Percentiles rank a stretch among this genome's conserved stretches.
phyloP scores from a whole-genome alignment of 192 early-diverging fungal genomes.

The Coemansia sp. region DNA sequence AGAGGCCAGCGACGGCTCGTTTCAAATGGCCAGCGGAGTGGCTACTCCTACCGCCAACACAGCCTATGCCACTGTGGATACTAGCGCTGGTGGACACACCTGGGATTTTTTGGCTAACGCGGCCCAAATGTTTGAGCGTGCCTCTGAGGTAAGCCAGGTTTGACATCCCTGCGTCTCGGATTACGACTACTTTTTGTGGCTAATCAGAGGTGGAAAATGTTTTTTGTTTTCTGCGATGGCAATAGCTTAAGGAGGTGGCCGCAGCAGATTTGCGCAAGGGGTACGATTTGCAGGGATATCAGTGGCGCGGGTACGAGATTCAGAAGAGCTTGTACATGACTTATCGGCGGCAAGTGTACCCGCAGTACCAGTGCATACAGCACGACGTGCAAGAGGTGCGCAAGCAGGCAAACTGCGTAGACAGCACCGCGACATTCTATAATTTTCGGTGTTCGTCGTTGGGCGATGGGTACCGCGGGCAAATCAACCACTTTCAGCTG shows the following conservation, averaged over 20 bases:
- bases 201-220: background rate
- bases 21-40: constrained; percentile 4
- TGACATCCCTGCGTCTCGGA: background rate
- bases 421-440: constrained; percentile 19
- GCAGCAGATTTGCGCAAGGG: constrained; percentile 25
- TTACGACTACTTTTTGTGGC: background rate
- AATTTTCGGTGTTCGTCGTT: constrained; percentile 26
- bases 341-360: constrained; percentile 49
- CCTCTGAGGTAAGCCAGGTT: constrained; percentile 21
- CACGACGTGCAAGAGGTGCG: constrained; percentile 40
- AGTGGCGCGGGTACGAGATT: constrained; percentile 44
- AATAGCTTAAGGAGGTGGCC: constrained; percentile 27
- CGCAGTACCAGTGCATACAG: constrained; percentile 48
- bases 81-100: constrained; percentile 8
- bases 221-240: background rate
- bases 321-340: constrained; percentile 42
- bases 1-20: background rate
- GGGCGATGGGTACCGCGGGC: constrained; percentile 24
- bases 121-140: constrained; percentile 43
- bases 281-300: constrained; percentile 60
- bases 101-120: constrained; percentile 47
- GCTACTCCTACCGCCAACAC: background rate
- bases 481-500: constrained; percentile 48
- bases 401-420: constrained; percentile 11
- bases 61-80: background rate